These are phyloP conservation scores for Brassica napus DNA, from an alignment of 345 rosid species.

Conservation along the genomic window Da-Ae NC_063436.1:10207001-10207500, in stretches of 20 bases:
- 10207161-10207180: conserved; percentile 3
- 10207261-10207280: conserved; percentile 26
- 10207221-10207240: not conserved
- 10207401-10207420: conserved; percentile 8
- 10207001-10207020: not conserved
- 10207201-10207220: conserved; percentile 32
- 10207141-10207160: conserved; percentile 6
- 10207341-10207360: not conserved
- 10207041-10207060: conserved; percentile 1
- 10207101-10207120: conserved; percentile 2
- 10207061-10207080: conserved; percentile 31
- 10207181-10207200: conserved; percentile 11
- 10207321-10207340: conserved; percentile 35
- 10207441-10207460: not conserved
- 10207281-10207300: conserved; percentile 29
- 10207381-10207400: not conserved
- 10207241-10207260: conserved; percentile 14
- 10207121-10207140: conserved; percentile 16
- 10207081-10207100: conserved; percentile 27
- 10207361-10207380: conserved; percentile 16
- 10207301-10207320: conserved; percentile 29
- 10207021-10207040: conserved; percentile 1
- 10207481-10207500: conserved; percentile 60
- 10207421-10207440: conserved; percentile 29
- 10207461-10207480: conserved; percentile 51